phyloP scores from a whole-genome alignment of 1,139 yeast species.

The Candida anutae region DNA sequence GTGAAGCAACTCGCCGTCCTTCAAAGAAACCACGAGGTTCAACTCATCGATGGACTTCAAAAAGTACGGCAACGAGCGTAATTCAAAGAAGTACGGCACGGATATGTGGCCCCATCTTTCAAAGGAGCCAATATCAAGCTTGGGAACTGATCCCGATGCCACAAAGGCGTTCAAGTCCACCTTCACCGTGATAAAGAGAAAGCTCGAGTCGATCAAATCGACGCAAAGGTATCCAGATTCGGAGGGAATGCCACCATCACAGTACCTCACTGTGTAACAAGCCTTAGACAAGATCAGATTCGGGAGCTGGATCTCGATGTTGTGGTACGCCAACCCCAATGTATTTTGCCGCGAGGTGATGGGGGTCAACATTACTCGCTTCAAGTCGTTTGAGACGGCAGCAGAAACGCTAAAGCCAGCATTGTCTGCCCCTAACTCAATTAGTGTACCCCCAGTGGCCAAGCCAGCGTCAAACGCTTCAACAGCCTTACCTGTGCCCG shows the following conservation, averaged over 20 bases:
- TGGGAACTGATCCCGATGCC: conserved; percentile 3
- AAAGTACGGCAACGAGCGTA: conserved; percentile 50
- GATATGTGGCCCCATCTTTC: conserved; percentile 55
- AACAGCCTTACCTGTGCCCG: conserved; percentile 4
- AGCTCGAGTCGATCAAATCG: conserved; percentile 15
- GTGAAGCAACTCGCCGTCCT: conserved; percentile 66
- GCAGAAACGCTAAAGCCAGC: conserved; percentile 17
- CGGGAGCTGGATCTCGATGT: conserved; percentile 24
- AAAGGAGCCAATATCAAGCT: conserved; percentile 22
- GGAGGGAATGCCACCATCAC: background rate
- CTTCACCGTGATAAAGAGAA: conserved; percentile 25
- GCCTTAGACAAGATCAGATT: conserved; percentile 20
- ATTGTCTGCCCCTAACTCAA: conserved; percentile 14
- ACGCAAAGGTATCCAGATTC: conserved; percentile 10
- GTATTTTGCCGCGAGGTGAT: conserved; percentile 14
- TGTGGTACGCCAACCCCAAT: conserved; percentile 20
- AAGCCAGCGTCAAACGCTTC: conserved; percentile 17
- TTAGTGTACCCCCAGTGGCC: conserved; percentile 18
- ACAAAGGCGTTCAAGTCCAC: conserved; percentile 26
- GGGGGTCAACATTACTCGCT: conserved; percentile 25
- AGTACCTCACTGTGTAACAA: conserved; percentile 13
- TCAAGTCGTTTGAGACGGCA: conserved; percentile 23
- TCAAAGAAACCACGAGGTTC: conserved; percentile 47
- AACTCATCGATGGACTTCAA: conserved; percentile 39
- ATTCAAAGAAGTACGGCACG: conserved; percentile 68